Conservation (phyloP, 768 basidiomycete species). For the Rhizopogon sp. region DNA sequence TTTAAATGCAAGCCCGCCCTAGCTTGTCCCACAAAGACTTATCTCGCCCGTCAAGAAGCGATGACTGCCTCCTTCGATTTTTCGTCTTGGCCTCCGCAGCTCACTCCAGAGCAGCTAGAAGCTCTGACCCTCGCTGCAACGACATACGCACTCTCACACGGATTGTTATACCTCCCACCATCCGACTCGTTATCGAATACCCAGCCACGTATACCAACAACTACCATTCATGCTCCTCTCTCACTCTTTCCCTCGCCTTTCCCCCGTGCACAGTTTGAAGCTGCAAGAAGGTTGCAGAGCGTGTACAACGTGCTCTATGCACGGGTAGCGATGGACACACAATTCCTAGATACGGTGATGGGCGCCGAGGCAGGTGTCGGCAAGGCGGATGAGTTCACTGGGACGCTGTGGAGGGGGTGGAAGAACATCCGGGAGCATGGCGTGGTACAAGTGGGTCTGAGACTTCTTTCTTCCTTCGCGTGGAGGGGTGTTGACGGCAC, state of each 20-base stretch:
- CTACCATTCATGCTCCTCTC: slow-evolving; percentile 88
- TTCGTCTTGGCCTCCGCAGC: slow-evolving; percentile 69
- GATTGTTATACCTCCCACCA: slow-evolving; percentile 76
- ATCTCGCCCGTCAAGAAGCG: neutral
- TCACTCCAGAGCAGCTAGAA: slow-evolving; percentile 54
- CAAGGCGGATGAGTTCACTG: slow-evolving; percentile 82
- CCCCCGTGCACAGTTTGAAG: slow-evolving; percentile 64
- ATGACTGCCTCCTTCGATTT: slow-evolving; percentile 37
- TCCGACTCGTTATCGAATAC: slow-evolving; percentile 22
- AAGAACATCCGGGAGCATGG: slow-evolving; percentile 66
- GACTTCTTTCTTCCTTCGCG: neutral
- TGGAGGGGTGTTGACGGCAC: slow-evolving; percentile 4
- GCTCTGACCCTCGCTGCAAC: slow-evolving; percentile 62
- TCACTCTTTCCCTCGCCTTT: slow-evolving; percentile 86
- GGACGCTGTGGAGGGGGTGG: slow-evolving; percentile 85
- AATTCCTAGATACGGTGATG: slow-evolving; percentile 82
- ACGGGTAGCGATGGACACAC: slow-evolving; percentile 69
- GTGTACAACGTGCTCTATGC: slow-evolving; percentile 86
- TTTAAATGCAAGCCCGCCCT: too few species aligned
- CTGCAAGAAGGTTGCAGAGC: slow-evolving; percentile 63
- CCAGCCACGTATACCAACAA: slow-evolving; percentile 49
- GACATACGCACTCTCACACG: slow-evolving; percentile 81
- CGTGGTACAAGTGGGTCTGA: slow-evolving; percentile 42
- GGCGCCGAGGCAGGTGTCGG: slow-evolving; percentile 73
- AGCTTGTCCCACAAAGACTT: too few species aligned